These are phyloP conservation scores for Penicillium antarcticum DNA, from an alignment of 495 filamentous ascomycete genomes.

Conservation along the genomic window DNA sequence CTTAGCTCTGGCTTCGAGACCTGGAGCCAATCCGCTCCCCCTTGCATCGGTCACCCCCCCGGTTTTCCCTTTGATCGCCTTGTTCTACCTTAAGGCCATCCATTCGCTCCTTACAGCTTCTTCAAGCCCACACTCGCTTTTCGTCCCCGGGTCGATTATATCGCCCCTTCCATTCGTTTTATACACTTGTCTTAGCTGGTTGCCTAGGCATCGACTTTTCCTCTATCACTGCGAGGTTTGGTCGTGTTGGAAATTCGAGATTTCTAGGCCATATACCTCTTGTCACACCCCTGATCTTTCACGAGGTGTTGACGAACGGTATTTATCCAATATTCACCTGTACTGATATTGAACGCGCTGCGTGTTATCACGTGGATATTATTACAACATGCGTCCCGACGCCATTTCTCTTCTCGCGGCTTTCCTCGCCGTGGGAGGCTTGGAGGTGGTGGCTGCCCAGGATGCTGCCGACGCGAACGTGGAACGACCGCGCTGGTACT, in stretches of 20 bases:
- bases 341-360: conserved; percentile 12
- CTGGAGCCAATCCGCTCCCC: conserved; percentile 34
- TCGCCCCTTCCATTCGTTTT: conserved; percentile 41
- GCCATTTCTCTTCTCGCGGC: conserved; percentile 29
- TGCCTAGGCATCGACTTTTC: conserved; percentile 5
- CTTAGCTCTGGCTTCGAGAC: conserved; percentile 29
- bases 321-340: conserved; percentile 15
- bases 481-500: conserved; percentile 44
- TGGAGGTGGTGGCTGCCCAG: conserved; percentile 33
- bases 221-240: neutral
- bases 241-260: neutral
- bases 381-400: conserved; percentile 28
- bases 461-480: conserved; percentile 32
- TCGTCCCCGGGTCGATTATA: conserved; percentile 20
- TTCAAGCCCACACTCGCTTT: conserved; percentile 29
- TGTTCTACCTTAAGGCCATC: conserved; percentile 26
- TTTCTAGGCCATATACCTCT: neutral
- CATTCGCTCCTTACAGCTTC: conserved; percentile 40
- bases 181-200: conserved; percentile 3
- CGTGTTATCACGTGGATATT: conserved; percentile 3
- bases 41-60: conserved; percentile 38
- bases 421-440: conserved; percentile 32
- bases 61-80: conserved; percentile 19
- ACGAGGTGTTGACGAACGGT: conserved; percentile 26
- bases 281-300: neutral